A percentile compares a stretch with the other conserved stretches of the same genome.
Conservation (phyloP, 371 early-diverging fungal species). For the Amoeboaphelidium protococcarum region DNA sequence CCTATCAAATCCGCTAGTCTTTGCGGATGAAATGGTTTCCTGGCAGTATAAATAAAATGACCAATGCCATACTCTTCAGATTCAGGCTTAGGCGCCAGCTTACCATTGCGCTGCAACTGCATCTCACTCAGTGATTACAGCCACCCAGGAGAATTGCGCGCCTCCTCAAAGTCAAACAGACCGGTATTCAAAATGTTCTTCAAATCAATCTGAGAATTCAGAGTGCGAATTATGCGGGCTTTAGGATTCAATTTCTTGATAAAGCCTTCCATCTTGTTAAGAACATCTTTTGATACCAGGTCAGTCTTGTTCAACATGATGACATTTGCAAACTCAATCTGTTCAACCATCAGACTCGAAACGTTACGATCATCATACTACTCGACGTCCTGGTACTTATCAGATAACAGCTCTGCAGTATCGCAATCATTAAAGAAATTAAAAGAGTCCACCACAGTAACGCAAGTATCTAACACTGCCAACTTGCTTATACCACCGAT, state of each 20-base stretch:
- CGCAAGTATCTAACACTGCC: conserved; percentile 6
- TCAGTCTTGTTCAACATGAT: conserved; percentile 7
- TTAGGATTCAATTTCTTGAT: conserved; percentile 6
- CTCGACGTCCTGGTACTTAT: conserved; percentile 4
- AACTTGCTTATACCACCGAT: not conserved
- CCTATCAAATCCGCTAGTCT: conserved; percentile 1
- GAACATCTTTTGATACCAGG: not conserved
- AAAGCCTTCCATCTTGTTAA: not conserved
- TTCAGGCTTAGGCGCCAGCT: too few relatives aligned
- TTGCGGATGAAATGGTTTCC: conserved; percentile 4
- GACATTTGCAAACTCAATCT: conserved; percentile 8
- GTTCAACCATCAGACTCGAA: conserved; percentile 4
- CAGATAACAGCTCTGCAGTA: conserved; percentile 3
- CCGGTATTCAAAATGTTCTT: not conserved
- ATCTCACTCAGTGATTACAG: conserved; percentile 1
- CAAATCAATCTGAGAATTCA: not conserved
- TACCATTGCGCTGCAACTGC: too few relatives aligned
- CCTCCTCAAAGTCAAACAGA: not conserved
- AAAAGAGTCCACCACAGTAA: conserved; percentile 4
- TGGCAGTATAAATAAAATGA: conserved; percentile 2
- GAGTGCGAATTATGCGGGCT: conserved; percentile 1
- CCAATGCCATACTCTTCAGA: conserved; percentile 4
- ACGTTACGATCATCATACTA: conserved; percentile 7
- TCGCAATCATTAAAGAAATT: conserved; percentile 4
- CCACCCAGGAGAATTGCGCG: conserved; percentile 2